Evolutionary conservation across 2,329 filamentous ascomycete genomes (phyloP).

Genomic region (Alternaria arbusti): DNA sequence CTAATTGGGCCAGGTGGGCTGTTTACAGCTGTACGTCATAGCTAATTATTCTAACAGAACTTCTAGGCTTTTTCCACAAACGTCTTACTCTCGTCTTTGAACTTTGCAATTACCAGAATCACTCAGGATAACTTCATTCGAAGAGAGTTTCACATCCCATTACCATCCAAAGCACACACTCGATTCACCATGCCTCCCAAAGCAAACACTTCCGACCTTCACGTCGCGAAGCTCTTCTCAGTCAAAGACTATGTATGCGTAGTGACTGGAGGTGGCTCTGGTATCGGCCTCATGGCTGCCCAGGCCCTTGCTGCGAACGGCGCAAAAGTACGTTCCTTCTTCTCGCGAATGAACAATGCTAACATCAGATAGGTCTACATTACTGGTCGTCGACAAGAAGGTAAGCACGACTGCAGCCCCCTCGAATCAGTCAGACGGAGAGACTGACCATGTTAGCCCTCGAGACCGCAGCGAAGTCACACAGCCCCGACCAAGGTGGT

Average conservation of each 20-base stretch:
- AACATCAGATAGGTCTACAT: slow-evolving; percentile 57
- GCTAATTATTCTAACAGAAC: slow-evolving; percentile 2
- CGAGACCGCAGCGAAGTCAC: slow-evolving; percentile 58
- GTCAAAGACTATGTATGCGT: slow-evolving; percentile 63
- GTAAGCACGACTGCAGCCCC: background rate
- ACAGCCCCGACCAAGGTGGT: slow-evolving; percentile 58
- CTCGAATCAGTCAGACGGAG: background rate
- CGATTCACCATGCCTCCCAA: slow-evolving; percentile 37
- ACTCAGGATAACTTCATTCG: background rate
- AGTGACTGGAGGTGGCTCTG: slow-evolving; percentile 64
- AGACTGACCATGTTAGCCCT: slow-evolving; percentile 35
- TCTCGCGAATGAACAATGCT: background rate
- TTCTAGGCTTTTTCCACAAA: background rate
- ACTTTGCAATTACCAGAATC: background rate
- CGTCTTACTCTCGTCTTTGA: background rate
- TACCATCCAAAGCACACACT: background rate
- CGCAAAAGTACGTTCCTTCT: slow-evolving; percentile 53
- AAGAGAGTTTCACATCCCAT: background rate
- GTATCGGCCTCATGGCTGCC: slow-evolving; percentile 69
- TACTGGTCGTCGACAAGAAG: slow-evolving; percentile 58
- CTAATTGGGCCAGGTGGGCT: slow-evolving; percentile 4
- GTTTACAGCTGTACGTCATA: slow-evolving; percentile 24
- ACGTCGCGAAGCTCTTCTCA: slow-evolving; percentile 60
- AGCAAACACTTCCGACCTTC: slow-evolving; percentile 56
- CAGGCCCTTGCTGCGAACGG: slow-evolving; percentile 65